Evolutionary conservation across 768 basidiomycete species (phyloP).

Genomic region (Filobasidium floriforme): DNA sequence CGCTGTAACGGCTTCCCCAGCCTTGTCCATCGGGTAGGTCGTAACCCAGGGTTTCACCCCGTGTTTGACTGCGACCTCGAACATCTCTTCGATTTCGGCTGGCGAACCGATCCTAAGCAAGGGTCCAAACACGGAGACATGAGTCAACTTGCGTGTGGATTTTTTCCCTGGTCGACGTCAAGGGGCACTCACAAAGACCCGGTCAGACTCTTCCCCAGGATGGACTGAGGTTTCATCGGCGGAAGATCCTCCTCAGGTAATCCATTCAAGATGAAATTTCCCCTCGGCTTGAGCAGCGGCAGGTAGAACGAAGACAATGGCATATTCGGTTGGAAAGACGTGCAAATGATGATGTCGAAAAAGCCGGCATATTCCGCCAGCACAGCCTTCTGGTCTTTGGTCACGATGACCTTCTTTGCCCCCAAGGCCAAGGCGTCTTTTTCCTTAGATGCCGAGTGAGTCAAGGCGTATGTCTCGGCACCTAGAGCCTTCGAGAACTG

Average conservation of each 20-base stretch:
- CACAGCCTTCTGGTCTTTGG: constrained; percentile 43
- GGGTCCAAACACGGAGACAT: not conserved
- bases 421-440: constrained; percentile 57
- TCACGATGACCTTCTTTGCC: constrained; percentile 53
- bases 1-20: constrained; percentile 22
- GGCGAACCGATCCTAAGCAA: constrained; percentile 24
- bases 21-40: constrained; percentile 26
- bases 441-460: constrained; percentile 53
- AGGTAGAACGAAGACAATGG: constrained; percentile 26
- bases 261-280: constrained; percentile 21
- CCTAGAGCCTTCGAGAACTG: constrained; percentile 54
- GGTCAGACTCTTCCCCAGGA: constrained; percentile 18
- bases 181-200: constrained; percentile 6
- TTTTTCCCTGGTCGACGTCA: not conserved
- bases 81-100: constrained; percentile 26
- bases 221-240: constrained; percentile 13
- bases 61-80: constrained; percentile 27
- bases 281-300: constrained; percentile 22
- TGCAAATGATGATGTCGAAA: constrained; percentile 47
- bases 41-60: constrained; percentile 26
- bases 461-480: constrained; percentile 55
- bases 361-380: constrained; percentile 39
- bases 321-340: constrained; percentile 45
- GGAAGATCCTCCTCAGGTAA: constrained; percentile 20
- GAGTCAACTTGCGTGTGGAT: not conserved